These are phyloP conservation scores for Penicillium dipodomyicola DNA, from an alignment of 495 filamentous ascomycete species.

Conservation along the genomic window DNA sequence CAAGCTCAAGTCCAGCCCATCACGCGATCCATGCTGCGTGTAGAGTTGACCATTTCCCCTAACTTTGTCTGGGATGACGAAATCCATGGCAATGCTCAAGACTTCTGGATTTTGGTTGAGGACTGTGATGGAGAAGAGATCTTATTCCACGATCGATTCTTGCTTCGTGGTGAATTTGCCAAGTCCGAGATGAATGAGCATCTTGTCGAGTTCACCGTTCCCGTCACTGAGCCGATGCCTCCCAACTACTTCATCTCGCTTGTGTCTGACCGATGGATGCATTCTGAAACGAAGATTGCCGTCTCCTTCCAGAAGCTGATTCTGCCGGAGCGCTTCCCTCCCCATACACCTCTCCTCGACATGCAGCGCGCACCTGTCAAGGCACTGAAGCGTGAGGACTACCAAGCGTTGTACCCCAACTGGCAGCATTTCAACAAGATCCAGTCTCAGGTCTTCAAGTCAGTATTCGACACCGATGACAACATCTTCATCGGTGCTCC, in stretches of 20 bases:
- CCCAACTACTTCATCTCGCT: slow-evolving; percentile 97
- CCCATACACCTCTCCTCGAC: slow-evolving; percentile 86
- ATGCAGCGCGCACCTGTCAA: slow-evolving; percentile 86
- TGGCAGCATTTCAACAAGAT: slow-evolving; percentile 95
- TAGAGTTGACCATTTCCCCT: slow-evolving; percentile 89
- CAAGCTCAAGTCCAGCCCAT: slow-evolving; percentile 92
- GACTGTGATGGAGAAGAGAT: slow-evolving; percentile 98
- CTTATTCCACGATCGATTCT: slow-evolving; percentile 91
- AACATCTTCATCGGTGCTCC: slow-evolving; percentile 90
- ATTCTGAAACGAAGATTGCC: slow-evolving; percentile 88
- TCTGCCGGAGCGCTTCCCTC: slow-evolving; percentile 91
- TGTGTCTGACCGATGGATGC: slow-evolving; percentile 96
- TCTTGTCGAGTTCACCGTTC: slow-evolving; percentile 94
- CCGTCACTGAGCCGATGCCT: slow-evolving; percentile 95
- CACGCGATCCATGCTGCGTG: slow-evolving; percentile 91
- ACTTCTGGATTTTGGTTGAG: slow-evolving; percentile 95
- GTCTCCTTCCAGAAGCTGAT: slow-evolving; percentile 94
- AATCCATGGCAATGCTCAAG: slow-evolving; percentile 82
- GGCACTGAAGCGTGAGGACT: slow-evolving; percentile 84
- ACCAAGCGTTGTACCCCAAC: slow-evolving; percentile 73
- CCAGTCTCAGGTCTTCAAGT: slow-evolving; percentile 95
- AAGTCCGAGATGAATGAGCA: slow-evolving; percentile 82
- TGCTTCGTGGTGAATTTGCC: slow-evolving; percentile 84
- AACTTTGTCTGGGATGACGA: slow-evolving; percentile 96
- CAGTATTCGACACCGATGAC: slow-evolving; percentile 83